Base-by-base conservation (phyloP, 176 grass and related monocot species). In the Zea mays region DNA sequence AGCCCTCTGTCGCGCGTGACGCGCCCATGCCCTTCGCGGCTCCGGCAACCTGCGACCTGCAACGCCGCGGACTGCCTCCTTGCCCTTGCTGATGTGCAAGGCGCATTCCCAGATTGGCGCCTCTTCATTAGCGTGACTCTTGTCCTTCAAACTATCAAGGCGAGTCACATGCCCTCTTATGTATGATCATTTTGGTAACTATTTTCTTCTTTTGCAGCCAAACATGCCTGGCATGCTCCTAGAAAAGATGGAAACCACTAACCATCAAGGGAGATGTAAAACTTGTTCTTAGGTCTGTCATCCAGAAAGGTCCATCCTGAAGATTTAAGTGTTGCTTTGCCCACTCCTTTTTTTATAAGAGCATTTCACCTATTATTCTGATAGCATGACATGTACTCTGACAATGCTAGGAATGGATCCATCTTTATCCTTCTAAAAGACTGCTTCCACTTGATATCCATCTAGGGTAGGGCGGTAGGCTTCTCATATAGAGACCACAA, bases 211-310 rank as follows among this genome's bases (percentile, higher is more conserved):
- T 86, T 69, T 73, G 75, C 27, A 48, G 72, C 72, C 65, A 86
- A 62, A 70, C 9, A 82, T 40, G 79, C 78, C 85, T 94, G 72
- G 15, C 85, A 94, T 52, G 91, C 88, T 79, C 70, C 84, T 79
- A 88, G 48, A 39, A 94, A 69, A 67, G 91, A 91, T 45, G 12
- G 14, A 75, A 86, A 90, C 63, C 72, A 58, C 52, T 82, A 82
- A 16, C 88, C 88, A 50, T 82, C 41, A 75, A 83, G 82, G 34
- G 92, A 94, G 76, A 90, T 33, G 80, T 73, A 90, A 69, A 73
- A 85, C 44, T 78, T 93, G 39, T 65, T 70, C 38, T 67, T 86
- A 34, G 63, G 15, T 55, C 38, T 72, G 62, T 74, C 68, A 47
- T 88, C 63, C 79, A 75, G 56, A 56, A 88, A 57, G 39, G 67